Base-by-base conservation (phyloP, 1,284 basidiomycete species). In the Anthracocystis panici-leucophaei region DNA sequence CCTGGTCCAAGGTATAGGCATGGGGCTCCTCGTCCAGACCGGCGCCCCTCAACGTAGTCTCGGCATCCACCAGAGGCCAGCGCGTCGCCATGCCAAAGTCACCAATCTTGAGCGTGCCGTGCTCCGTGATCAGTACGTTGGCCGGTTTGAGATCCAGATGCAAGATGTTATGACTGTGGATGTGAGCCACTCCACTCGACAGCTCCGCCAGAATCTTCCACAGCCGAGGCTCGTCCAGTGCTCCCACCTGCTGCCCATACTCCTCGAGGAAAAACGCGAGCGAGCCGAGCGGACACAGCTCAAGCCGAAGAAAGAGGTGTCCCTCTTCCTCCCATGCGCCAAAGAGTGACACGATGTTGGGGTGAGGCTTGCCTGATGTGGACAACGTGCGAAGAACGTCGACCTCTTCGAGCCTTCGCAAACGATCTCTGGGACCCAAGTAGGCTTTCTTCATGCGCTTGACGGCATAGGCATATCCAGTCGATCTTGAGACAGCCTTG, bases 111-210 rank as follows among this genome's bases (percentile, higher is more conserved):
- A 99, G 92, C 29, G 92, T 90, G 7, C 96, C 96, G 65, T 92
- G 90, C 25, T 90, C 89, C 3, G 94, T 95, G 77, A 99, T 90
- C 84, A 99, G 94, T 61, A 99, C 91, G 84, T 99, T 99, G 62
- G 93, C 95, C 14, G 97, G 97, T 87, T 99, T 99, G 79, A 99
- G 88, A 87, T 99, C 97, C 61, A 99, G 90, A 87, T 99, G 97
- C 58, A 99, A 92, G 54, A 98, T 91, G 57, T 92, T 92, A 59
- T 91, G 89, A 64, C 90, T 89, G 86, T 99, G 97, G 71, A 99
- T 93, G 87, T 95, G 95, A 66, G 89, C 88, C 71, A 99, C 88
- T 73, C 96, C 87, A 6, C 82, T 78, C 81, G 91, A 91, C 63
- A 99, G 88, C 86, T 99, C 97, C 45, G 91, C 91, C 62, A 96